Evolutionary conservation across 331 rosid species (phyloP).

Genomic region (Saraca asoca): DNA sequence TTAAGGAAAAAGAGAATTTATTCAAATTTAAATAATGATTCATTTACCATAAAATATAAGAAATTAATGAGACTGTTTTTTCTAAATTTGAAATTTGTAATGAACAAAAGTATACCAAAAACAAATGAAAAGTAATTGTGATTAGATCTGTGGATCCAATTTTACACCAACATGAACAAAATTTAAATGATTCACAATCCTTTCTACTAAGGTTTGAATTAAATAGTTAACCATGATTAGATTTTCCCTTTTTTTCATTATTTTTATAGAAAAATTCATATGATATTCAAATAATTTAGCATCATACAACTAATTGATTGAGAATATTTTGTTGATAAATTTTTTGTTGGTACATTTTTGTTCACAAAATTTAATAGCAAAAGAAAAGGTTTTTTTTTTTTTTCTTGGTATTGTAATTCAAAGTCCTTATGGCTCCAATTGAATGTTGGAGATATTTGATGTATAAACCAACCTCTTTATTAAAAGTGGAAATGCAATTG

Average conservation of each 20-base stretch:
- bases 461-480: slow-evolving; percentile 22
- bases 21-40: no score
- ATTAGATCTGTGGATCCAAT: no score
- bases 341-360: neutral
- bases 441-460: slow-evolving; percentile 17
- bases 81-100: no score
- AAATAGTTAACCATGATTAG: slow-evolving; percentile 25
- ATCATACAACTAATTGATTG: slow-evolving; percentile 28
- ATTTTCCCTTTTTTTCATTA: slow-evolving; percentile 26
- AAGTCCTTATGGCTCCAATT: slow-evolving; percentile 33
- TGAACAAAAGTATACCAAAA: no score
- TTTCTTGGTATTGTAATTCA: slow-evolving; percentile 3
- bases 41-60: no score
- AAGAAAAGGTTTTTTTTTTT: slow-evolving; percentile 2
- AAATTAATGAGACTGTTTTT: no score
- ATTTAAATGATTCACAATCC: no score
- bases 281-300: neutral
- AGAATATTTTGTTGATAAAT: slow-evolving; percentile 23
- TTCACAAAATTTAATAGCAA: neutral
- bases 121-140: no score
- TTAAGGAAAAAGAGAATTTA: no score
- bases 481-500: slow-evolving; percentile 33
- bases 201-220: no score
- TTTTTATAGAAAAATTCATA: slow-evolving; percentile 35
- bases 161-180: no score